A percentile compares a stretch with the other conserved stretches of the same genome.
These are phyloP conservation scores for Nicotiana noctiflora DNA, from an alignment of 257 asterid genomes.

Conservation along the genomic window DNA sequence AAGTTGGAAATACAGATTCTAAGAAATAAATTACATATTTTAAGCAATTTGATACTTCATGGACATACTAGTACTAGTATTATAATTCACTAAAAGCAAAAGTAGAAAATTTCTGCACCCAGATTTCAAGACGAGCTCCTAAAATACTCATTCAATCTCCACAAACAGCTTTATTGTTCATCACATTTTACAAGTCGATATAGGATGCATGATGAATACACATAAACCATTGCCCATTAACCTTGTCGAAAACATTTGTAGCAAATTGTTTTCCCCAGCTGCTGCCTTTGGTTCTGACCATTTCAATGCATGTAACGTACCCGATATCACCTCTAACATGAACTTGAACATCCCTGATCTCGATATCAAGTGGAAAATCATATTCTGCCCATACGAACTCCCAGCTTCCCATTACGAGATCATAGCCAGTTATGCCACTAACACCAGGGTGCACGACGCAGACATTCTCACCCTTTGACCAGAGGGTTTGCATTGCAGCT, in stretches of 20 bases:
- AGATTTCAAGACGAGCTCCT: neutral
- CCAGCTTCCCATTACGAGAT: slow-evolving; percentile 99
- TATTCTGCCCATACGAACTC: slow-evolving; percentile 97
- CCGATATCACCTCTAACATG: slow-evolving; percentile 75
- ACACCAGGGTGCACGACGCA: slow-evolving; percentile 99
- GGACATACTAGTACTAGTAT: neutral
- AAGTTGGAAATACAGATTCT: no score
- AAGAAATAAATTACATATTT: no score
- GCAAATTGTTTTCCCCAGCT: slow-evolving; percentile 96
- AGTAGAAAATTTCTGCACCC: neutral
- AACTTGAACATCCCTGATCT: slow-evolving; percentile 72
- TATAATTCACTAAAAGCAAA: neutral
- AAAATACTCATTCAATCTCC: neutral
- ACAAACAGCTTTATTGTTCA: neutral
- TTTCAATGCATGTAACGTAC: slow-evolving; percentile 78
- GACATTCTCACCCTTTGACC: slow-evolving; percentile 77
- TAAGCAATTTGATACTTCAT: no score
- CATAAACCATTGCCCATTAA: slow-evolving; percentile 81
- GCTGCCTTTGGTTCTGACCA: slow-evolving; percentile 81
- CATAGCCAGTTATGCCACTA: slow-evolving; percentile 88
- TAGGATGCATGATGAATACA: slow-evolving; percentile 86
- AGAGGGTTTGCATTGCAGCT: slow-evolving; percentile 80
- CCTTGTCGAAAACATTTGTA: slow-evolving; percentile 77
- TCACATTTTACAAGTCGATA: slow-evolving; percentile 46
- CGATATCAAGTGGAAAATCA: slow-evolving; percentile 80